A percentile compares a stretch with the other conserved stretches of the same genome.
These are phyloP conservation scores for Cinnamomum micranthum DNA, from an alignment of 164 flowering plant species.

Conservation along the genomic window DNA sequence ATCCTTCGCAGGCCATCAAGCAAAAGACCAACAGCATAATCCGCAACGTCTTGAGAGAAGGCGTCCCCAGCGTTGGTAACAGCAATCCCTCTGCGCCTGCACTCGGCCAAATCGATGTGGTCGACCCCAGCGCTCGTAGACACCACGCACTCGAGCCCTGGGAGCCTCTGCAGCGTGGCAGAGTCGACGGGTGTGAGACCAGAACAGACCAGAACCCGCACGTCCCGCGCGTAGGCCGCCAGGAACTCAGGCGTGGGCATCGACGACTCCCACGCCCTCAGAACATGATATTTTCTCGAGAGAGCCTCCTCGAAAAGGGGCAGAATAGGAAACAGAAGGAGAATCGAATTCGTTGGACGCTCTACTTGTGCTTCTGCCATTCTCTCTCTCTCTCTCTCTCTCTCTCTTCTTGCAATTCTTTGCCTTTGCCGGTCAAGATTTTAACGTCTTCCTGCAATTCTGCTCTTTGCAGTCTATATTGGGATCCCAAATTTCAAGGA, in stretches of 20 bases:
- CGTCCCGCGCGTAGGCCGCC: slow-evolving; percentile 18
- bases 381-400: no score
- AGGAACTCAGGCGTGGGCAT: slow-evolving; percentile 26
- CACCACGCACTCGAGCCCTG: slow-evolving; percentile 41
- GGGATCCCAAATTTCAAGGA: no score
- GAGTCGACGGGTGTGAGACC: slow-evolving; percentile 10
- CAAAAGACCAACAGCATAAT: slow-evolving; percentile 50
- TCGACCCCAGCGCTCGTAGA: slow-evolving; percentile 55
- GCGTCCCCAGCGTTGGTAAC: slow-evolving; percentile 39
- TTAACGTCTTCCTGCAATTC: no score
- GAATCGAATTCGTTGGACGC: not conserved
- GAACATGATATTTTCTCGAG: slow-evolving; percentile 6
- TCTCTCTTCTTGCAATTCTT: no score
- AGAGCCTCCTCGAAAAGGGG: not conserved
- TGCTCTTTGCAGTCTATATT: no score
- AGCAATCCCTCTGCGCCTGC: slow-evolving; percentile 43
- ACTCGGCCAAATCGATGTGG: slow-evolving; percentile 56
- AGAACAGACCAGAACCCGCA: slow-evolving; percentile 10
- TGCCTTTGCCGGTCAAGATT: no score
- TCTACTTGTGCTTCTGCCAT: no score
- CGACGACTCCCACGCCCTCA: slow-evolving; percentile 31
- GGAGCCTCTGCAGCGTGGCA: slow-evolving; percentile 29
- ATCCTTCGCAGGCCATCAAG: slow-evolving; percentile 49
- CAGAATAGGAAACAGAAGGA: not conserved
- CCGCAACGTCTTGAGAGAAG: slow-evolving; percentile 60